These are phyloP conservation scores for Ganoderma sp. DNA, from an alignment of 1,284 basidiomycete species.

Conservation along the genomic window DNA sequence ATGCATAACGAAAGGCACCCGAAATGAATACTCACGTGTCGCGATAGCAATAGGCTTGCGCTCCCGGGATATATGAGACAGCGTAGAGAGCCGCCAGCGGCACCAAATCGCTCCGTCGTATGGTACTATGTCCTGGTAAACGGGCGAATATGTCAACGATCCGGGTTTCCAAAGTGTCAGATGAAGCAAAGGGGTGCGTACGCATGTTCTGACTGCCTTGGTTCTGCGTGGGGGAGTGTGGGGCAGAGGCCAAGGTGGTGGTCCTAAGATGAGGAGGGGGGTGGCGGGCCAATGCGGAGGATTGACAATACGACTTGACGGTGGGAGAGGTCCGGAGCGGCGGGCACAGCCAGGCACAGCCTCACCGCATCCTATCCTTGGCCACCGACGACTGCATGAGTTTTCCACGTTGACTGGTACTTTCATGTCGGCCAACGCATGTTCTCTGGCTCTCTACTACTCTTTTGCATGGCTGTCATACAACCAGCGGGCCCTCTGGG, in stretches of 20 bases:
- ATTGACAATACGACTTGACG: background rate
- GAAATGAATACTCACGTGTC: background rate
- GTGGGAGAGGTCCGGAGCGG: background rate
- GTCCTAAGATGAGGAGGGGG: background rate
- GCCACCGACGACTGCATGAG: background rate
- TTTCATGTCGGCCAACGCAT: no score
- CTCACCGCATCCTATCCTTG: background rate
- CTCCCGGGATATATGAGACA: conserved; percentile 9
- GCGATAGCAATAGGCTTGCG: conserved; percentile 13
- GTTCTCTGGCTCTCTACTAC: background rate
- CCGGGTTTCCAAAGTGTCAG: background rate
- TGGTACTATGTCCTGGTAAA: conserved; percentile 1
- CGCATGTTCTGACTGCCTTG: background rate
- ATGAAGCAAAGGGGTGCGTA: background rate
- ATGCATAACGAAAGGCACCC: background rate
- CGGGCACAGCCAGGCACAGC: background rate
- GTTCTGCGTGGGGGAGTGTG: background rate
- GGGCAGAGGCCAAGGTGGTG: background rate
- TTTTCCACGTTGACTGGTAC: background rate
- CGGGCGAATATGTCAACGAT: background rate
- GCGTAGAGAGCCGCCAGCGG: conserved; percentile 8
- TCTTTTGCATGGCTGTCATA: background rate
- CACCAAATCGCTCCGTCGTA: background rate
- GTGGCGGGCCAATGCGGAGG: background rate
- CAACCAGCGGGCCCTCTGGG: background rate